phyloP scores from a whole-genome alignment of 495 filamentous ascomycete genomes.

The Penicillium coprophilum region DNA sequence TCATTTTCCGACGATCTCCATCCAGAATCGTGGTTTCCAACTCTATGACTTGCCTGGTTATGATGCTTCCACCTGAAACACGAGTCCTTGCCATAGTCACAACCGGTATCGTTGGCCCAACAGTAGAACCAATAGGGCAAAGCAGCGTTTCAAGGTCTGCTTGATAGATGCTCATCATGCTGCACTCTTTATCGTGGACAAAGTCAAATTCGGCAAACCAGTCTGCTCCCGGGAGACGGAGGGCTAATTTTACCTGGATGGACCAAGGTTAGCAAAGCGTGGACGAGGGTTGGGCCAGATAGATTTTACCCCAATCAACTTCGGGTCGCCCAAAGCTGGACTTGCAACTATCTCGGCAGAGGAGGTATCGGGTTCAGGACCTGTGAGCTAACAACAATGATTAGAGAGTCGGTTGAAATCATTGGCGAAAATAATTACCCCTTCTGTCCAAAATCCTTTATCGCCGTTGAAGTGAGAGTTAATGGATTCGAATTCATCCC shows the following conservation, averaged over 20 bases:
- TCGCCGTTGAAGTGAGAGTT: background rate
- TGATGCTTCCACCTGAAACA: background rate
- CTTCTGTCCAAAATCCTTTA: conserved; percentile 10
- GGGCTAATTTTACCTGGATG: background rate
- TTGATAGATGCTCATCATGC: background rate
- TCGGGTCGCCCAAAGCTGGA: background rate
- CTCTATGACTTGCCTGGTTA: background rate
- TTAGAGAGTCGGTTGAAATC: background rate
- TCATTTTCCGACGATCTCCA: background rate
- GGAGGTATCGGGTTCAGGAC: background rate
- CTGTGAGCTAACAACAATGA: background rate
- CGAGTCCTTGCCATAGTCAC: background rate
- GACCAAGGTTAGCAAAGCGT: background rate
- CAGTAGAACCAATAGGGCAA: background rate
- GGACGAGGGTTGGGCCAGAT: background rate
- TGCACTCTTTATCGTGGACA: background rate
- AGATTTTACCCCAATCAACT: background rate
- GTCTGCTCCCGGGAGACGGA: background rate
- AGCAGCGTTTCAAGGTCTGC: background rate
- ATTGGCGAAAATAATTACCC: background rate
- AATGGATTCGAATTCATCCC: conserved; percentile 11
- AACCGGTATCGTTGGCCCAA: background rate
- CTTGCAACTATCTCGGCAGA: background rate
- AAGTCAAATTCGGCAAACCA: conserved; percentile 5
- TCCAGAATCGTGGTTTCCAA: conserved; percentile 1